These are phyloP conservation scores for Alternaria brassicicola DNA, from an alignment of 2,329 filamentous ascomycete species.

Conservation along the genomic window DNA sequence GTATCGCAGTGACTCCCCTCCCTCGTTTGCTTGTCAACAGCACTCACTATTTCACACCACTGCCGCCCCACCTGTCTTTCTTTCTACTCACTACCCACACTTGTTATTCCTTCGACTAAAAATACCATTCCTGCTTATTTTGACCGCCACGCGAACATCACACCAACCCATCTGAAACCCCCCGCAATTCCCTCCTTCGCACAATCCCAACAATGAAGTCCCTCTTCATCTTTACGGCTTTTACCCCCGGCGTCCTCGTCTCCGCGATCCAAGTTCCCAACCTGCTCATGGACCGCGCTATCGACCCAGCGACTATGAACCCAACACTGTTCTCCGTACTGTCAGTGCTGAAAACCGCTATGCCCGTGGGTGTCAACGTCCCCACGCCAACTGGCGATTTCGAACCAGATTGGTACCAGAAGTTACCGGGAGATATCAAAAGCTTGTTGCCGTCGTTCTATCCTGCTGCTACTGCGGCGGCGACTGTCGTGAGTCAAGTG, in stretches of 20 bases:
- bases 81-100: neutral
- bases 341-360: constrained; percentile 22
- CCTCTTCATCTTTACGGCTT: neutral
- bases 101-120: neutral
- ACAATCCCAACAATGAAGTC: constrained; percentile 10
- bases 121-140: neutral
- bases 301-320: constrained; percentile 22
- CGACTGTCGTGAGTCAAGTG: neutral
- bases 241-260: neutral
- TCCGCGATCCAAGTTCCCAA: neutral
- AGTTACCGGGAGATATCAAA: constrained; percentile 22
- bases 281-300: constrained; percentile 10
- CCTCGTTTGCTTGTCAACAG: constrained; percentile 19
- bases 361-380: constrained; percentile 8
- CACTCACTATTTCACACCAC: neutral
- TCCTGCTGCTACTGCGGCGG: constrained; percentile 9
- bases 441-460: constrained; percentile 16
- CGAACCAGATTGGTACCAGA: constrained; percentile 21
- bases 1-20: neutral
- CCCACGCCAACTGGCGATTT: constrained; percentile 12
- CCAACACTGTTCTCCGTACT: constrained; percentile 22
- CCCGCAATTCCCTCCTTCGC: neutral
- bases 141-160: neutral
- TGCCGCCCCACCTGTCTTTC: neutral
- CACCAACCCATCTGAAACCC: neutral